These are phyloP conservation scores for Lachancea meyersii DNA, from an alignment of 805 yeast genomes.

Conservation along the genomic window DNA sequence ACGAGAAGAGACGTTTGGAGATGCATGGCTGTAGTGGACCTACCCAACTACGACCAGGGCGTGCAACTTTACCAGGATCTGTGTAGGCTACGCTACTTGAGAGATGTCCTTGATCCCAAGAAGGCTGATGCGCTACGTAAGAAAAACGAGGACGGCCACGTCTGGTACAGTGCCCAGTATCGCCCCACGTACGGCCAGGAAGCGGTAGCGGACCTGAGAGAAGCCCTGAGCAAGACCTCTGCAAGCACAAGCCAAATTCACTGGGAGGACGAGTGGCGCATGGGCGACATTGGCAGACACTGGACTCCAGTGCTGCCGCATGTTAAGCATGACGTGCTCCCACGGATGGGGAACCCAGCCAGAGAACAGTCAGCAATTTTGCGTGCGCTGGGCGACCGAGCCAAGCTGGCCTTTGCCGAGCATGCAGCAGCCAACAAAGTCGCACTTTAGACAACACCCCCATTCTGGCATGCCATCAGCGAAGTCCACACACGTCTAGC, in stretches of 20 bases:
- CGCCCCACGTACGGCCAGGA: conserved; percentile 89
- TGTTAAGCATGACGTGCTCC: conserved; percentile 57
- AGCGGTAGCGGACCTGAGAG: conserved; percentile 72
- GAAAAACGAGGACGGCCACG: conserved; percentile 68
- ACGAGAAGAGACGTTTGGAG: conserved; percentile 86
- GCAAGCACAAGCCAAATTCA: conserved; percentile 39
- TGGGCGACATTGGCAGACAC: conserved; percentile 60
- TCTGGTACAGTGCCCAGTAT: conserved; percentile 82
- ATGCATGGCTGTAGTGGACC: conserved; percentile 76
- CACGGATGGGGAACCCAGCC: conserved; percentile 44
- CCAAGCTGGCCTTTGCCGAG: conserved; percentile 19
- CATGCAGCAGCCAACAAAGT: neutral
- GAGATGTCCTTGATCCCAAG: conserved; percentile 56
- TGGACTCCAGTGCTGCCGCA: conserved; percentile 51
- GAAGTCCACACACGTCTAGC: too few relatives aligned
- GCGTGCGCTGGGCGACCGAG: conserved; percentile 44
- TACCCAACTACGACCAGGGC: conserved; percentile 55
- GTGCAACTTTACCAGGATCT: conserved; percentile 68
- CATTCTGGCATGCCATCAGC: too few relatives aligned
- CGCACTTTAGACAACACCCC: neutral
- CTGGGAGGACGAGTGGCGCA: conserved; percentile 88
- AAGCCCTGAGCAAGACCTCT: conserved; percentile 22
- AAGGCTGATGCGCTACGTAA: conserved; percentile 64
- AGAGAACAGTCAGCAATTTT: conserved; percentile 63
- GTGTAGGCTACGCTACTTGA: conserved; percentile 62